These are phyloP conservation scores for Nicotiana rustica DNA, from an alignment of 305 asterid species.

Conservation along the genomic window DNA sequence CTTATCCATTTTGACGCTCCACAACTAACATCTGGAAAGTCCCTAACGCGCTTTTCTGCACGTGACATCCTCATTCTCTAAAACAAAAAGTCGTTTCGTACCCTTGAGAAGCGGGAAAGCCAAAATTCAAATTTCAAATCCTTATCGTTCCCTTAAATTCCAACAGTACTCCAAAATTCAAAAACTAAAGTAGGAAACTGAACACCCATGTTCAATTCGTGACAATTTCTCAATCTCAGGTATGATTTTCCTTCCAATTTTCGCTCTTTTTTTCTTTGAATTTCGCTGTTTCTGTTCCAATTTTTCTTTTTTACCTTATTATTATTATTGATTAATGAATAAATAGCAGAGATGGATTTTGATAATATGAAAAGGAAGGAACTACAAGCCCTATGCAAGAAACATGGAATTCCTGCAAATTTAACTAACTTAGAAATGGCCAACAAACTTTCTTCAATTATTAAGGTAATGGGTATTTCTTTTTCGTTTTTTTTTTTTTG, in stretches of 20 bases:
- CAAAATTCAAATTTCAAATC: slow-evolving; percentile 52
- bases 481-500: not conserved
- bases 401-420: slow-evolving; percentile 70
- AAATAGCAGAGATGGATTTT: slow-evolving; percentile 53
- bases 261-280: not conserved
- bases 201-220: not conserved
- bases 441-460: slow-evolving; percentile 51
- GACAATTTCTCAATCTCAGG: slow-evolving; percentile 27
- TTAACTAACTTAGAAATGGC: slow-evolving; percentile 69
- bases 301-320: not conserved
- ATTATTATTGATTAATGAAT: not conserved
- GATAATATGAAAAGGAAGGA: slow-evolving; percentile 64
- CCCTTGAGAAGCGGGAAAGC: slow-evolving; percentile 46
- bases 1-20: not conserved
- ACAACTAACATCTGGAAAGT: not conserved
- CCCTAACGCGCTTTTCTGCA: slow-evolving; percentile 1
- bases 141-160: slow-evolving; percentile 32
- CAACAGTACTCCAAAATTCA: slow-evolving; percentile 28
- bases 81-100: not conserved
- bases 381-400: slow-evolving; percentile 69
- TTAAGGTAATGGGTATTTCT: slow-evolving; percentile 49
- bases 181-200: not conserved
- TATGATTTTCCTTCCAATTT: not conserved
- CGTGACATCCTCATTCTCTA: not conserved
- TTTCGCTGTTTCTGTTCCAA: not conserved